phyloP scores from a whole-genome alignment of 208 protist genomes.

The Trypanosoma avium region DNA sequence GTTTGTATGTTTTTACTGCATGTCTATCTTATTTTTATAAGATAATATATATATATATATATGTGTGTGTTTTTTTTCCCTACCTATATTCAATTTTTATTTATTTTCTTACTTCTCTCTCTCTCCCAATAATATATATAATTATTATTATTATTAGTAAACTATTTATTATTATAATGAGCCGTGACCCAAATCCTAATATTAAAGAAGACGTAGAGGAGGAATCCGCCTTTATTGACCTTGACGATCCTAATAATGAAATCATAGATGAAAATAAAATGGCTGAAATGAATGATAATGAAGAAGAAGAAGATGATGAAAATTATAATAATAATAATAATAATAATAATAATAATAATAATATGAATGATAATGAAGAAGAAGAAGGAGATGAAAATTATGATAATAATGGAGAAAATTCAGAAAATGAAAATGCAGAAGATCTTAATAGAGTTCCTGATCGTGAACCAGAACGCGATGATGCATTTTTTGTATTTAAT shows the following conservation, averaged over 20 bases:
- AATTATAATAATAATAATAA: background rate
- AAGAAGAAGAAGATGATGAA: constrained; percentile 15
- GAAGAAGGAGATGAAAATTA: constrained; percentile 9
- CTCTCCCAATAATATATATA: no score
- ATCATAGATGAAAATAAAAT: constrained; percentile 63
- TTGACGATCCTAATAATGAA: constrained; percentile 82
- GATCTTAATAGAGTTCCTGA: constrained; percentile 82
- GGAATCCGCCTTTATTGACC: constrained; percentile 70
- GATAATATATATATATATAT: no score
- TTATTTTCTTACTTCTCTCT: no score
- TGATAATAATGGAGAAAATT: background rate
- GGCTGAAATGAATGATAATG: constrained; percentile 24
- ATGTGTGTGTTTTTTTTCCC: no score
- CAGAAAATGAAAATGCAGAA: constrained; percentile 31
- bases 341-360: background rate
- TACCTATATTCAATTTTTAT: no score
- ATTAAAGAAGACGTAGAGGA: constrained; percentile 16
- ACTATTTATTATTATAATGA: no score
- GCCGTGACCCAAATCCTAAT: no score
- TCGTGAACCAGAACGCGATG: constrained; percentile 74
- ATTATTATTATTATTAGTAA: no score
- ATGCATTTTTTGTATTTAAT: constrained; percentile 61
- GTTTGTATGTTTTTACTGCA: no score
- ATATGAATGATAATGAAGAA: constrained; percentile 6
- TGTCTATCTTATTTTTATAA: no score